A percentile compares a stretch with the other conserved stretches of the same genome.
Evolutionary conservation across 2,329 filamentous ascomycete genomes (phyloP).

Genomic region (Colletotrichum tamarilloi): DNA sequence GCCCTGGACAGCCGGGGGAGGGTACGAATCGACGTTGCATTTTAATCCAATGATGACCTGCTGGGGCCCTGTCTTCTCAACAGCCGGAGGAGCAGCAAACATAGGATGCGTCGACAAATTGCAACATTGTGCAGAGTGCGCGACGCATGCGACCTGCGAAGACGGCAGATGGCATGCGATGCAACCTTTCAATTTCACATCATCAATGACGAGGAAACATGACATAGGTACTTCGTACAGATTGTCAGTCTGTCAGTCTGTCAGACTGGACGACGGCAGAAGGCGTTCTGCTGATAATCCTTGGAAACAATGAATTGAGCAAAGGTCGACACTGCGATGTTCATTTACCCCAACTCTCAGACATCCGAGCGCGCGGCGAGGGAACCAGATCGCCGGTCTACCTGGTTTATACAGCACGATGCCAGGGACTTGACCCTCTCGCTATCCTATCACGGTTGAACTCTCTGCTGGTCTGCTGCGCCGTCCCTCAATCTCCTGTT

Average conservation of each 20-base stretch:
- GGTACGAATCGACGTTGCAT: conserved; percentile 30
- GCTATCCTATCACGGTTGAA: conserved; percentile 13
- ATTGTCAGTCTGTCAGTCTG: background rate
- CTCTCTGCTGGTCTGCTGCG: conserved; percentile 9
- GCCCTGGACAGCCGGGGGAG: background rate
- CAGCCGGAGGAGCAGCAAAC: background rate
- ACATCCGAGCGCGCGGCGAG: conserved; percentile 6
- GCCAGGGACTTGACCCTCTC: conserved; percentile 13
- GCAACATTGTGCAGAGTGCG: conserved; percentile 12
- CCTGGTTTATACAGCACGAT: background rate
- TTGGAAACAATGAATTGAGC: background rate
- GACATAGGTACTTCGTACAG: background rate
- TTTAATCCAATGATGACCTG: conserved; percentile 17
- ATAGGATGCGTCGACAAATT: background rate
- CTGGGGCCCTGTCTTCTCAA: background rate
- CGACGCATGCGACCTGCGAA: conserved; percentile 15
- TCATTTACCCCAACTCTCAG: conserved; percentile 8
- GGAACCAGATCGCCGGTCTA: conserved; percentile 27
- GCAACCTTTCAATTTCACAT: background rate
- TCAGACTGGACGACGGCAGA: background rate
- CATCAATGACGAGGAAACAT: background rate
- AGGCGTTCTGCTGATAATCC: too few relatives aligned
- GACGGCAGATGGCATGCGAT: conserved; percentile 14
- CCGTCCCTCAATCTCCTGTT: conserved; percentile 31
- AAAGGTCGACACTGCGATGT: background rate